Evolutionary conservation across 2,329 filamentous ascomycete species (phyloP), one percentile per base, ranked within the genome.

Genomic region (Ceratocystis diversiconidia): DNA sequence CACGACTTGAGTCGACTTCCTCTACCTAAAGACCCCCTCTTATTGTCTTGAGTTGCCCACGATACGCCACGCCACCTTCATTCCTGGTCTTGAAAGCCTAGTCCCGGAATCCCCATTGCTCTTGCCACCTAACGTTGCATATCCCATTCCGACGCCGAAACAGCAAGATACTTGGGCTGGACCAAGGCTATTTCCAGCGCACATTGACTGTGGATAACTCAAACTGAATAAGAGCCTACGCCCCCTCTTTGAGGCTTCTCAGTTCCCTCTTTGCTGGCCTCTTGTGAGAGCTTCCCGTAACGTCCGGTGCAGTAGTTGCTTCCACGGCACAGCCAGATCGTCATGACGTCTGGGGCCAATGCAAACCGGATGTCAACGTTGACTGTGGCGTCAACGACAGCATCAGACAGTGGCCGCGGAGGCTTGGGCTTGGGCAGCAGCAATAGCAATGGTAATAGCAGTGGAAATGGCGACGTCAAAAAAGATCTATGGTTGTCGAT

Each of bases 401-500:
- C 36, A 36, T 65, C 63, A 19, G 63, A 65, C 28, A 65, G 63
- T 41, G 63, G 63, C 63, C 63, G 63, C 8, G 80, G 80, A 67
- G 75, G 76, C 19, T 78, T 79, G 66, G 81, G 80, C 70, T 81
- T 83, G 77, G 82, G 79, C 75, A 86, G 83, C 77, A 82, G 79
- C 75, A 92, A 90, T 68, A 74, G 76, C n/a, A 92, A 90, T 19
- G 46, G 46, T n/a, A 48, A n/a, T 22, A 22, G 46, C 46, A 48
- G 46, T 22, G 81, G 80, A 69, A 82, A 83, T 77, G 82, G 79
- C 75, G 86, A 88, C 71, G 86, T 87, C 69, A 92, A 90, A 78
- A 90, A 89, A 76, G 90, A 95, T 73, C 86, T 96, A 76, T 96
- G 92, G 92, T 92, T 88, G 68, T 91, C 90, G 57, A 90, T 96